These are phyloP conservation scores for Aspergillus olivimuriae DNA, from an alignment of 495 filamentous ascomycete genomes.

Conservation along the genomic window DNA sequence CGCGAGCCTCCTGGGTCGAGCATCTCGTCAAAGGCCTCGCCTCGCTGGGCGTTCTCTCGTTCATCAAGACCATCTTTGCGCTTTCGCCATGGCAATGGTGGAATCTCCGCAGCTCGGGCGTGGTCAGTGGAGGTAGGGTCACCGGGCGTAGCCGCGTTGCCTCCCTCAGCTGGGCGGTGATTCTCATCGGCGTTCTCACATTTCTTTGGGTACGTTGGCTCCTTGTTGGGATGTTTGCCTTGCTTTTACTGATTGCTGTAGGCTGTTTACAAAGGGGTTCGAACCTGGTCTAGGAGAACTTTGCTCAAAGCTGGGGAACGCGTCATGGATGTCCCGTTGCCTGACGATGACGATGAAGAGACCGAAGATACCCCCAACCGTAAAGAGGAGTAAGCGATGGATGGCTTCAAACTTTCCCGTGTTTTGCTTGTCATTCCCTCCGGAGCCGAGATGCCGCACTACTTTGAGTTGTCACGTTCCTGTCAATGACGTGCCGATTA, in stretches of 20 bases:
- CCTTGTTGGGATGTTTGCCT: constrained; percentile 4
- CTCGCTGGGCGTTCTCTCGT: constrained; percentile 76
- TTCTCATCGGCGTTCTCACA: constrained; percentile 72
- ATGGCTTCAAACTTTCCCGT: too few relatives aligned
- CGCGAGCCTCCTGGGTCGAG: constrained; percentile 56
- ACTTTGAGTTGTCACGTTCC: constrained; percentile 87
- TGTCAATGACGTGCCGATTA: constrained; percentile 79
- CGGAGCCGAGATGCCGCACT: too few relatives aligned
- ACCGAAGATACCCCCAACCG: constrained; percentile 6
- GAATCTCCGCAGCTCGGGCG: constrained; percentile 53
- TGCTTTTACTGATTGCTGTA: constrained; percentile 31
- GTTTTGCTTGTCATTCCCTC: too few relatives aligned
- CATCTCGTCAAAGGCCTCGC: constrained; percentile 87
- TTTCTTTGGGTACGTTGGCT: constrained; percentile 68
- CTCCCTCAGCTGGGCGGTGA: constrained; percentile 66
- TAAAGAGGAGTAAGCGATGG: constrained; percentile 16
- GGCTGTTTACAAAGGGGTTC: constrained; percentile 75
- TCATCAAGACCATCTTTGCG: constrained; percentile 71
- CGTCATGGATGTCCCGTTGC: constrained; percentile 76
- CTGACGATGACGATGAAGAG: constrained; percentile 63
- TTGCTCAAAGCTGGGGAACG: constrained; percentile 70
- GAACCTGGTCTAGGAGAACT: constrained; percentile 58
- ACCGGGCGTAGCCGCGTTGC: constrained; percentile 68
- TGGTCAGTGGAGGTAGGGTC: constrained; percentile 46
- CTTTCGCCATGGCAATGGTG: constrained; percentile 71